Conservation (phyloP, 139 green algal species). For the Chlamydomonas schloesseri region DNA sequence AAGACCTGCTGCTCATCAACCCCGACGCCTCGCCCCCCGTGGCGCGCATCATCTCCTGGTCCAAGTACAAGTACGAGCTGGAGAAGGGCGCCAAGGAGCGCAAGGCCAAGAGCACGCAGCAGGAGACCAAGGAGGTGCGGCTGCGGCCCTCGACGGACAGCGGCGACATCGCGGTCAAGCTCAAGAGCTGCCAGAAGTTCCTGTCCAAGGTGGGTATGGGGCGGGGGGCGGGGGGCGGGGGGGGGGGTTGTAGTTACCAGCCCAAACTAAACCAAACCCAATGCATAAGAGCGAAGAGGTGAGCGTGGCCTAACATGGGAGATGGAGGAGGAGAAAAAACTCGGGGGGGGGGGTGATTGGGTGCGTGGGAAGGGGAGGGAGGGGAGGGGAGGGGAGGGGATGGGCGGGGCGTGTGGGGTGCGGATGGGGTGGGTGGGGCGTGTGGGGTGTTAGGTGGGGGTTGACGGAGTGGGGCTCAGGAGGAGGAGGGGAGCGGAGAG, state of each 20-base stretch:
- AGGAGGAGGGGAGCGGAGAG: too few relatives aligned
- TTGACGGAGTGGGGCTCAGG: too few relatives aligned
- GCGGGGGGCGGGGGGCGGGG: neutral
- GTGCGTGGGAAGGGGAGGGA: too few relatives aligned
- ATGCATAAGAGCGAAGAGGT: too few relatives aligned
- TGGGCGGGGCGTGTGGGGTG: neutral
- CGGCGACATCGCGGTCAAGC: conserved; percentile 52
- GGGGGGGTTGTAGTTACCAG: neutral
- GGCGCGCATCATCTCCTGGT: conserved; percentile 55
- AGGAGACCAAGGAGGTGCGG: conserved; percentile 62
- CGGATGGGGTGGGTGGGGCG: neutral
- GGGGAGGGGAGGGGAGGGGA: neutral
- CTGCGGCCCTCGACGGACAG: conserved; percentile 56
- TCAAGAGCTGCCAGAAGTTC: conserved; percentile 58
- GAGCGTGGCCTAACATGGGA: too few relatives aligned
- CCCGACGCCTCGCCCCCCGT: conserved; percentile 48
- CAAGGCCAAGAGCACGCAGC: conserved; percentile 40
- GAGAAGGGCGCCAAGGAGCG: conserved; percentile 52
- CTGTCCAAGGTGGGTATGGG: conserved; percentile 48
- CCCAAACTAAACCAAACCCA: too few relatives aligned
- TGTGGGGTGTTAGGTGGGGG: too few relatives aligned
- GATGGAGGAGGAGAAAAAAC: too few relatives aligned
- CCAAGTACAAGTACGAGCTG: conserved; percentile 68
- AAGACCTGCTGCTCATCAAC: conserved; percentile 60
- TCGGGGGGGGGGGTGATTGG: neutral